Evolutionary conservation across 1,284 basidiomycete genomes (phyloP), one percentile per base, ranked within the genome.

Genomic region (Melanopsichium pennsylvanicum): DNA sequence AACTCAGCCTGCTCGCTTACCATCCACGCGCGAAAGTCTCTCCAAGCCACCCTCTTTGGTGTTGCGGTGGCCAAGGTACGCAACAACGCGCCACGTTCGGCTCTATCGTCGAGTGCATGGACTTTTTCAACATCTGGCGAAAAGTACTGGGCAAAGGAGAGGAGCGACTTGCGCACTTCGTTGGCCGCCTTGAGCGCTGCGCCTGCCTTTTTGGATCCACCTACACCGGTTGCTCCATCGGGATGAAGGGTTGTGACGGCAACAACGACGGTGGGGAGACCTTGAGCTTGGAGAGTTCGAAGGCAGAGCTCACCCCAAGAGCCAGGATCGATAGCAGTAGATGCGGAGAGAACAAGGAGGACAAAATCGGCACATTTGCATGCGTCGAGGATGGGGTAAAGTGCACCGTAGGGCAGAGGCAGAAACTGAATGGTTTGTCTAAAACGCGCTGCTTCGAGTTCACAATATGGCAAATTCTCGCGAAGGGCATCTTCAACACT

Each of bases 351-450:
- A 5, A 90, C 85, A 63, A 96, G 87, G 12, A 97, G 84, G 35
- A 94, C 88, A 76, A 96, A 97, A 83, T 98, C 95, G 11, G 93
- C 91, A 2, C 88, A 90, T 78, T 93, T 89, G 76, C 89, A 90
- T 0, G 90, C 89, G 77, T 97, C 93, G 31, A 98, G 85, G 1
- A 91, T 87, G 2, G 88, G 86, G 78, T 92, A 94, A 34, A 93
- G 76, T 4, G 75, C 76, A 31, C 75, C 79, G 58, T 80, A 74
- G 4, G 74, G 72, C 85, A 84, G 47, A 13, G 88, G 87, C 46
- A 93, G 85, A 80, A 96, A 89, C 76, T 96, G 93, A 1, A 97
- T 83, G 4, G 88, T 90, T 0, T 93, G 92, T 81, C 91, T 92
- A 85, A 93, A 96, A 10, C 91, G 87, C 38, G 90, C 89, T 35